Evolutionary conservation across 352 stramenopile species (phyloP).

Genomic region (Phytophthora pluvialis): DNA sequence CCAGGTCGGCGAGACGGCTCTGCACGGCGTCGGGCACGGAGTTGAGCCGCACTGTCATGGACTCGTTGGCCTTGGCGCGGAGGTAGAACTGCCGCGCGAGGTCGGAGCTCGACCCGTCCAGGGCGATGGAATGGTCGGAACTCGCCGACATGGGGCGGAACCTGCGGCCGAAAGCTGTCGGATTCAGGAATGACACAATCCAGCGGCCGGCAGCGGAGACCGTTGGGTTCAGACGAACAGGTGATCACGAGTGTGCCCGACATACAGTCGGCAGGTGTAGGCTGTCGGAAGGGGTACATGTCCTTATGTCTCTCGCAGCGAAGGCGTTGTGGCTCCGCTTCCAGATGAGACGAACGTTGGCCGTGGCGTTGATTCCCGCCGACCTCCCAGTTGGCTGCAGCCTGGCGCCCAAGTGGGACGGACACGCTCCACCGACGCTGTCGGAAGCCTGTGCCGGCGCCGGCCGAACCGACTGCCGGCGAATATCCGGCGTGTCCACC

Average conservation of each 20-base stretch:
- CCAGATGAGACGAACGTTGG: background rate
- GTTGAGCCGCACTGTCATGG: slow-evolving; percentile 7
- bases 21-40: slow-evolving; percentile 16
- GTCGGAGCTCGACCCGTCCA: slow-evolving; percentile 45
- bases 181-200: slow-evolving; percentile 15
- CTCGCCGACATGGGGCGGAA: slow-evolving; percentile 5
- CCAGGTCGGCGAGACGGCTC: slow-evolving; percentile 10
- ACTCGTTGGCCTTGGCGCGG: slow-evolving; percentile 24
- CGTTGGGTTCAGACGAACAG: slow-evolving; percentile 1
- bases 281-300: background rate
- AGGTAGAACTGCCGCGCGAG: slow-evolving; percentile 37
- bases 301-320: background rate
- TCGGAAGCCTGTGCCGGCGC: too few relatives aligned
- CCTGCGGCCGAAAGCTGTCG: background rate
- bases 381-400: background rate
- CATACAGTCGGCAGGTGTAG: too few relatives aligned
- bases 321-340: background rate
- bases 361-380: too few relatives aligned
- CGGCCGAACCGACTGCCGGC: background rate
- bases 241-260: background rate
- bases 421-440: background rate
- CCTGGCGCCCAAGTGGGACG: background rate
- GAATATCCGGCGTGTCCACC: background rate
- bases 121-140: slow-evolving; percentile 16
- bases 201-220: slow-evolving; percentile 5